Conservation (phyloP, 2,329 filamentous ascomycete genomes). For the Fusarium papillatum region DNA sequence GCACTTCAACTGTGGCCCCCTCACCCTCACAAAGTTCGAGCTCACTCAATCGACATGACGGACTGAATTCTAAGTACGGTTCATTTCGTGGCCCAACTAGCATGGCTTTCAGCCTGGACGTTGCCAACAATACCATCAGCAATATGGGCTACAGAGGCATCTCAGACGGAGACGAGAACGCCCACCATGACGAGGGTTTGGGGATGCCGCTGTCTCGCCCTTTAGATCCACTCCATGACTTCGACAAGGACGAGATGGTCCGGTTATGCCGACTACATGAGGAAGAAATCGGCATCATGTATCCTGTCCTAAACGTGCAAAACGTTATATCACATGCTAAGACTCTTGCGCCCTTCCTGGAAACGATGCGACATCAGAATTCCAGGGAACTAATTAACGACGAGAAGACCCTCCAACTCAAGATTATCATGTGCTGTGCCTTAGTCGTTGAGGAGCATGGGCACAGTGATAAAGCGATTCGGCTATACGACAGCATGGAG, state of each 20-base stretch:
- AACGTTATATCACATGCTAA: conserved; percentile 78
- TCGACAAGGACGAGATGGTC: conserved; percentile 84
- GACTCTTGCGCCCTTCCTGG: conserved; percentile 79
- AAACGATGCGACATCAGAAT: conserved; percentile 57
- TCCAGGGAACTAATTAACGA: conserved; percentile 58
- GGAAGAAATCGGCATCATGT: conserved; percentile 94
- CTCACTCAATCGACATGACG: conserved; percentile 55
- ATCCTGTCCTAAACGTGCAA: conserved; percentile 85
- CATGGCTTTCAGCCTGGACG: conserved; percentile 85
- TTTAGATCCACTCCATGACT: conserved; percentile 83
- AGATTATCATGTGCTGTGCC: conserved; percentile 85
- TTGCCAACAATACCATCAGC: conserved; percentile 88
- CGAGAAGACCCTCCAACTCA: conserved; percentile 77
- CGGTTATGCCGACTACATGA: conserved; percentile 85
- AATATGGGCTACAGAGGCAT: conserved; percentile 87
- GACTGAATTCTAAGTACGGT: conserved; percentile 67
- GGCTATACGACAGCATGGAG: conserved; percentile 83
- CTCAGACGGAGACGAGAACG: conserved; percentile 73
- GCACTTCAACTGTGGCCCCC: conserved; percentile 52
- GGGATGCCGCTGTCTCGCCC: conserved; percentile 47
- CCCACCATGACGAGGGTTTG: conserved; percentile 44
- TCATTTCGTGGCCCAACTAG: conserved; percentile 89
- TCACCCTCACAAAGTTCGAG: conserved; percentile 58
- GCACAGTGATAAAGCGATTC: conserved; percentile 79
- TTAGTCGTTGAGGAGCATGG: conserved; percentile 85